These are phyloP conservation scores for Hylodesmum podocarpum DNA, from an alignment of 306 rosid genomes.

Conservation along the genomic window DNA sequence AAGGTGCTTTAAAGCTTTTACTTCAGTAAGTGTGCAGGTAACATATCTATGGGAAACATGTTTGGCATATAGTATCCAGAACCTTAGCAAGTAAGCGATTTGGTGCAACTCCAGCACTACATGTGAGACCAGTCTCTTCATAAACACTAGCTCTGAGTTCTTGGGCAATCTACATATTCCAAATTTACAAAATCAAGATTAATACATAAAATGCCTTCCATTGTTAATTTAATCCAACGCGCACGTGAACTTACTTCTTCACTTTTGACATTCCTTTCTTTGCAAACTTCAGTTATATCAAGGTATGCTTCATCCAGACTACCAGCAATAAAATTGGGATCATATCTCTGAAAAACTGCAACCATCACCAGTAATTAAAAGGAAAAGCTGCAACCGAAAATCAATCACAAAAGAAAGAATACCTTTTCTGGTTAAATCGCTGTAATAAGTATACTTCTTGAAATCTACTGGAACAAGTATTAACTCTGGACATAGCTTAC, in stretches of 20 bases:
- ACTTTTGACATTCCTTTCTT: constrained; percentile 55
- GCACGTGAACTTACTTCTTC: constrained; percentile 60
- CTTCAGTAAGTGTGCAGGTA: constrained; percentile 1
- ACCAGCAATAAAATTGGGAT: constrained; percentile 83
- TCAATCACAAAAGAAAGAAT: constrained; percentile 21
- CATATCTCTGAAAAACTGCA: constrained; percentile 76
- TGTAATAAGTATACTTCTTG: constrained; percentile 70
- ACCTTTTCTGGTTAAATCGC: constrained; percentile 86
- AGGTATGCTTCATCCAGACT: constrained; percentile 96
- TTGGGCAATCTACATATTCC: constrained; percentile 59
- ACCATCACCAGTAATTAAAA: constrained; percentile 12
- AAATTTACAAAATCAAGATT: constrained; percentile 20
- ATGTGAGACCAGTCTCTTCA: constrained; percentile 90
- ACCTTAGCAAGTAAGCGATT: constrained; percentile 95
- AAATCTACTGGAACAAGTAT: constrained; percentile 81
- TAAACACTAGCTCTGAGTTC: constrained; percentile 72
- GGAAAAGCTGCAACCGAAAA: constrained; percentile 4
- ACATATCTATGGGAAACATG: constrained; percentile 3
- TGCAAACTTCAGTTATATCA: constrained; percentile 83
- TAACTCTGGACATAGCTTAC: constrained; percentile 79
- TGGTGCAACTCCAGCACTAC: constrained; percentile 97
- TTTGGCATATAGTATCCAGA: constrained; percentile 13
- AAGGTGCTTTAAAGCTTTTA: constrained; percentile 14
- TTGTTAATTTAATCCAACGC: constrained; percentile 1
- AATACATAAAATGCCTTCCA: constrained; percentile 7